Evolutionary conservation across 1,284 basidiomycete genomes (phyloP).

Genomic region (Trametes hirsuta): DNA sequence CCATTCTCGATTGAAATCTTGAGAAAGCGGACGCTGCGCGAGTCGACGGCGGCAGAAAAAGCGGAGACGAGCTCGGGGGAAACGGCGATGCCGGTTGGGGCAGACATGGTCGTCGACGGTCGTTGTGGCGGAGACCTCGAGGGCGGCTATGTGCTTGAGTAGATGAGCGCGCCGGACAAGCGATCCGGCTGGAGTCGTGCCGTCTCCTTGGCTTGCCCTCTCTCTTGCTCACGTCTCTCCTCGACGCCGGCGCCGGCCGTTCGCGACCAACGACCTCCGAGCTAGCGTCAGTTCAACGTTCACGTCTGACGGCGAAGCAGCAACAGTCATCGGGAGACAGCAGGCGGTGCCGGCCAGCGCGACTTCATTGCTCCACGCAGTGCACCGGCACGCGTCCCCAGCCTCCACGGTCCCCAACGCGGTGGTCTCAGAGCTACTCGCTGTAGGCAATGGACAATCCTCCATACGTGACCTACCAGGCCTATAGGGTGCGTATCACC

Average conservation of each 20-base stretch:
- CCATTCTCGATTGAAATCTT: constrained; percentile 77
- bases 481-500: constrained; percentile 59
- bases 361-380: constrained; percentile 24
- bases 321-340: constrained; percentile 9
- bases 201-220: constrained; percentile 2
- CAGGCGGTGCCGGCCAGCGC: constrained; percentile 17
- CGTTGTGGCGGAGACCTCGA: background rate
- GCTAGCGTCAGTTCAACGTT: background rate
- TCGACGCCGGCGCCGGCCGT: constrained; percentile 7
- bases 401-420: background rate
- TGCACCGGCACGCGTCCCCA: constrained; percentile 1
- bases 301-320: background rate
- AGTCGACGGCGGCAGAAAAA: constrained; percentile 61
- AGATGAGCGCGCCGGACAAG: constrained; percentile 2
- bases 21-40: constrained; percentile 62
- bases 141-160: background rate
- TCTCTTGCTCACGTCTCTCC: background rate
- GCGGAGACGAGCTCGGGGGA: constrained; percentile 53
- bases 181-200: constrained; percentile 8
- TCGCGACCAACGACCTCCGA: background rate
- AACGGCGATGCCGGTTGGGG: constrained; percentile 66
- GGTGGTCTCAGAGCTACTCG: background rate
- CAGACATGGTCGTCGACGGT: constrained; percentile 54
- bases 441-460: constrained; percentile 28
- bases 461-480: constrained; percentile 66